phyloP scores from a whole-genome alignment of 208 protist species.

The Histomonas meleagridis region DNA sequence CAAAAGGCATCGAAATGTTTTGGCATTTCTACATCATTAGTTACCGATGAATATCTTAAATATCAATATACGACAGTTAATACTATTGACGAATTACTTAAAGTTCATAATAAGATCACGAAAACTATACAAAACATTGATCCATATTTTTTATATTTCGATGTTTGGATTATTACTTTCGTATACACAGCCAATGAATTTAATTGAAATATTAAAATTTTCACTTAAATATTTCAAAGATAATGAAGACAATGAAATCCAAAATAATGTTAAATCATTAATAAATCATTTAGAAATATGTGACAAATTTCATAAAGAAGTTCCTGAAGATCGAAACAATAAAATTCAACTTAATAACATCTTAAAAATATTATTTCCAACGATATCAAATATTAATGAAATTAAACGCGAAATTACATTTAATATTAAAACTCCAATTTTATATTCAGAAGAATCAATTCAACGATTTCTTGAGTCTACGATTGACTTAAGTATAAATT shows the following conservation, averaged over 20 bases:
- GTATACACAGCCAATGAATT: not conserved
- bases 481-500: not conserved
- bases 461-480: not conserved
- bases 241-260: too few species aligned
- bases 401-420: too few species aligned
- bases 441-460: not conserved
- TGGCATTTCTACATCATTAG: not conserved
- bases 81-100: not conserved
- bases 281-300: not conserved
- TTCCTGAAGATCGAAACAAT: too few species aligned
- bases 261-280: not conserved
- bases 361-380: too few species aligned
- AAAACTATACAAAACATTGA: not conserved
- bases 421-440: not conserved
- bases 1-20: not conserved
- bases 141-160: not conserved
- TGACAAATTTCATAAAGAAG: too few species aligned
- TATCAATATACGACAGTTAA: not conserved
- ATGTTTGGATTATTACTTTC: not conserved
- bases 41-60: not conserved
- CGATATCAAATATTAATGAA: too few species aligned
- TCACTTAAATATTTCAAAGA: not conserved
- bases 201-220: not conserved
- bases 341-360: too few species aligned
- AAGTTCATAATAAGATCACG: not conserved